phyloP scores from a whole-genome alignment of 805 yeast species.

The Maudiozyma serrabonitensis region DNA sequence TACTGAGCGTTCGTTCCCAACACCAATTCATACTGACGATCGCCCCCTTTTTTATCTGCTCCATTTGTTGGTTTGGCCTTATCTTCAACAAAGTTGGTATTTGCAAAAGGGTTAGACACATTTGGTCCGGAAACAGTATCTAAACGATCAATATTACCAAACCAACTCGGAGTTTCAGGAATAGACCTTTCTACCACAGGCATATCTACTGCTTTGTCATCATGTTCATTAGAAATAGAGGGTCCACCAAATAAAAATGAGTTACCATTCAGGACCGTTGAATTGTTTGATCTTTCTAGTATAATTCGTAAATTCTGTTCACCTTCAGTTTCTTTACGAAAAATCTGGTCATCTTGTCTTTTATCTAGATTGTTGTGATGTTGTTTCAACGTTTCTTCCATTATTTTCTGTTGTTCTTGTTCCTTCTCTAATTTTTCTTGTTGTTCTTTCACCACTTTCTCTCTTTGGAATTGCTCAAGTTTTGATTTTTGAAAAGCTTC shows the following conservation, averaged over 20 bases:
- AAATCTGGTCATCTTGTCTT: neutral
- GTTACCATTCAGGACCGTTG: neutral
- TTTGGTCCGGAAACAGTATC: constrained; percentile 1
- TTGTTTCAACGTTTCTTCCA: neutral
- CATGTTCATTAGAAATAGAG: constrained; percentile 1
- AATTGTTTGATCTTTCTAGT: constrained; percentile 14
- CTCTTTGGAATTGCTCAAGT: constrained; percentile 4
- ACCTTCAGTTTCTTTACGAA: constrained; percentile 7
- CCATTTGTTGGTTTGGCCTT: constrained; percentile 1
- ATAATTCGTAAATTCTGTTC: constrained; percentile 19
- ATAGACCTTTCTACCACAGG: neutral
- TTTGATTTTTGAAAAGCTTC: constrained; percentile 30
- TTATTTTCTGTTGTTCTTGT: constrained; percentile 17
- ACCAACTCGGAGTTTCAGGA: constrained; percentile 28
- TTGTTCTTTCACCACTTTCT: neutral
- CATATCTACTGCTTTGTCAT: neutral
- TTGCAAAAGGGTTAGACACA: constrained; percentile 13
- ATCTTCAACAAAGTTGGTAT: constrained; percentile 15
- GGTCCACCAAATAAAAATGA: constrained; percentile 16
- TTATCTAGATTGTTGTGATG: neutral
- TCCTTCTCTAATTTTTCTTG: constrained; percentile 33
- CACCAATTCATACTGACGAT: constrained; percentile 10
- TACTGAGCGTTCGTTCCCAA: constrained; percentile 16
- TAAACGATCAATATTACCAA: constrained; percentile 3
- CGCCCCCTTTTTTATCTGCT: constrained; percentile 1